These are phyloP conservation scores for Eugenia klotzschiana DNA, from an alignment of 441 rosid genomes.

Conservation along the genomic window DNA sequence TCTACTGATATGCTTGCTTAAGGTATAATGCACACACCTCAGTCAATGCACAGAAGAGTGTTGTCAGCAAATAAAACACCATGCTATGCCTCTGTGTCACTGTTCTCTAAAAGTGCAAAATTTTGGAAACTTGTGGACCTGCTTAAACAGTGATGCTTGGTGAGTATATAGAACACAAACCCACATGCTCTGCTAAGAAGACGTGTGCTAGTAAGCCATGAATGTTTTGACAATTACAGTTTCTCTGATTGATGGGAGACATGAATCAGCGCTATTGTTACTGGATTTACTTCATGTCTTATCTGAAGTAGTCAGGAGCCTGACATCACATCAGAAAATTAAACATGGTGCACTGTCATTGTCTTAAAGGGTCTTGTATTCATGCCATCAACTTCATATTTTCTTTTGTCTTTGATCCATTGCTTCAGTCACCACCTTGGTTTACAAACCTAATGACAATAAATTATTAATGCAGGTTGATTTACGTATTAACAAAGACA, in stretches of 20 bases:
- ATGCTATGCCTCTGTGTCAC: background rate
- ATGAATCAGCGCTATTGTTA: background rate
- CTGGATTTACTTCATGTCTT: background rate
- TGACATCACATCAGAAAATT: background rate
- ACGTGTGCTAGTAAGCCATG: background rate
- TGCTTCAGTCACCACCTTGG: background rate
- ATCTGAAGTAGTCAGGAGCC: background rate
- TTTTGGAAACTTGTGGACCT: background rate
- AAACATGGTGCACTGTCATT: background rate
- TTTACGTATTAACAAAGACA: constrained; percentile 10
- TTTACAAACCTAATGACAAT: background rate
- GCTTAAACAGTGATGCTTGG: background rate
- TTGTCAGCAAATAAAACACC: background rate
- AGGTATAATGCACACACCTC: background rate
- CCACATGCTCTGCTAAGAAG: background rate
- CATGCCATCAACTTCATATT: background rate
- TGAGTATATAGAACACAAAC: background rate
- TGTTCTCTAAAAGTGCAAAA: background rate
- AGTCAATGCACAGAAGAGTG: background rate
- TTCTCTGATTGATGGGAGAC: background rate
- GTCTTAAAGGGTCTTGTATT: background rate
- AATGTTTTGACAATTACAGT: background rate
- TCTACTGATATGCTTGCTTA: background rate
- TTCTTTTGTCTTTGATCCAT: background rate
- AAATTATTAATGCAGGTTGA: constrained; percentile 21